Conservation (phyloP, 208 protist genomes). For the Angomonas deanei region DNA sequence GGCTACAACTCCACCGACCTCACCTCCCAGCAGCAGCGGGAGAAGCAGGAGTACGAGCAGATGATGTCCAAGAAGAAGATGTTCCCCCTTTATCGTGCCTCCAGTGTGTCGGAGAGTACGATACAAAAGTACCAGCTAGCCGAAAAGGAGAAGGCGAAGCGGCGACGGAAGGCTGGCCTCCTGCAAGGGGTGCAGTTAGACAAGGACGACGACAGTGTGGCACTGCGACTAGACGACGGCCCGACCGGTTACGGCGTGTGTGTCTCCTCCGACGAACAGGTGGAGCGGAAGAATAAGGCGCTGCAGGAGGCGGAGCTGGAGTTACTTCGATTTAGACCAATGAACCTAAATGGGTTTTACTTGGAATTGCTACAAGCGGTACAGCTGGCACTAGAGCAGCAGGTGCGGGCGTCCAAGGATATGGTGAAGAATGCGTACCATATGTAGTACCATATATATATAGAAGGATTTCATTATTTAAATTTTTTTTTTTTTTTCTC, state of each 20-base stretch:
- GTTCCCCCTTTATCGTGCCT: constrained; percentile 64
- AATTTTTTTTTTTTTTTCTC: constrained; percentile 9
- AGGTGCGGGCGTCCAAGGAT: constrained; percentile 37
- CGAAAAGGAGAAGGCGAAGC: constrained; percentile 6
- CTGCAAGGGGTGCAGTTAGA: neutral
- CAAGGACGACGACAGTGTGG: neutral
- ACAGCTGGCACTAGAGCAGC: constrained; percentile 51
- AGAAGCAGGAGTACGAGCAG: neutral
- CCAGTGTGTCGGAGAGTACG: constrained; percentile 70
- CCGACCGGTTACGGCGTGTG: neutral
- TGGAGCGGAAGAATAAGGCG: constrained; percentile 8
- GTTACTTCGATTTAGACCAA: constrained; percentile 37
- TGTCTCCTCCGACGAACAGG: neutral
- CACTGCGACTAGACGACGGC: neutral
- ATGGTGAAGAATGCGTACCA: constrained; percentile 38
- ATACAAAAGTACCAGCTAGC: constrained; percentile 24
- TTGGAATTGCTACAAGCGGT: constrained; percentile 50
- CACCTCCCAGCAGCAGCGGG: constrained; percentile 13
- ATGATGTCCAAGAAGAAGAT: constrained; percentile 3
- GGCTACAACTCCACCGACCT: constrained; percentile 11
- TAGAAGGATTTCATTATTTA: constrained; percentile 5
- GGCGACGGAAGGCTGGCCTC: neutral
- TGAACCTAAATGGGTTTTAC: constrained; percentile 69
- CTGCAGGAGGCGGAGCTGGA: constrained; percentile 42
- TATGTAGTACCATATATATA: constrained; percentile 17